Conservation (phyloP, 192 early-diverging fungal genomes). For the Globomyces pollinis-pini region DNA sequence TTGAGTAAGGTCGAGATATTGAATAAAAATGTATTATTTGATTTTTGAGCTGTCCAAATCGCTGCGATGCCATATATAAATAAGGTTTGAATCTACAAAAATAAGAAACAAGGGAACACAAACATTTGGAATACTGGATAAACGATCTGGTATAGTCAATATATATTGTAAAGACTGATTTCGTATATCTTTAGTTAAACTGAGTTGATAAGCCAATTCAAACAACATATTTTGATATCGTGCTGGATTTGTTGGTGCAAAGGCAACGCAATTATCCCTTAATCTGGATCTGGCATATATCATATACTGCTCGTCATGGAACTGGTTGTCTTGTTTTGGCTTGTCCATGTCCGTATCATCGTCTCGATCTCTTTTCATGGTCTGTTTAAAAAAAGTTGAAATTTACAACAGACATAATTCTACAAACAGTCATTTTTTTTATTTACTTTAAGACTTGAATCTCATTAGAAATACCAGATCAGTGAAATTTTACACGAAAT, state of each 20-base stretch:
- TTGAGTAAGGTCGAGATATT: too few species aligned
- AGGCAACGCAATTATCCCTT: background rate
- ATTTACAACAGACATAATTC: too few species aligned
- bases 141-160: background rate
- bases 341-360: background rate
- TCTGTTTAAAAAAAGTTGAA: constrained; percentile 1
- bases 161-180: background rate
- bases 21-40: too few species aligned
- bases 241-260: background rate
- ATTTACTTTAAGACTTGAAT: too few species aligned
- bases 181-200: constrained; percentile 2
- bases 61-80: background rate
- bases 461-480: too few species aligned
- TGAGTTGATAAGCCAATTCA: constrained; percentile 1
- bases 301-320: background rate
- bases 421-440: too few species aligned
- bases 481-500: too few species aligned
- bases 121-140: too few species aligned
- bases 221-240: background rate
- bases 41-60: background rate
- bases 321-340: background rate
- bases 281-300: background rate
- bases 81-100: background rate
- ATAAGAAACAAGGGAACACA: too few species aligned
- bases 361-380: background rate